Evolutionary conservation across 78 protist genomes (phyloP), one percentile per base, ranked within the genome.

Genomic region (Speleostelium caveatum): DNA sequence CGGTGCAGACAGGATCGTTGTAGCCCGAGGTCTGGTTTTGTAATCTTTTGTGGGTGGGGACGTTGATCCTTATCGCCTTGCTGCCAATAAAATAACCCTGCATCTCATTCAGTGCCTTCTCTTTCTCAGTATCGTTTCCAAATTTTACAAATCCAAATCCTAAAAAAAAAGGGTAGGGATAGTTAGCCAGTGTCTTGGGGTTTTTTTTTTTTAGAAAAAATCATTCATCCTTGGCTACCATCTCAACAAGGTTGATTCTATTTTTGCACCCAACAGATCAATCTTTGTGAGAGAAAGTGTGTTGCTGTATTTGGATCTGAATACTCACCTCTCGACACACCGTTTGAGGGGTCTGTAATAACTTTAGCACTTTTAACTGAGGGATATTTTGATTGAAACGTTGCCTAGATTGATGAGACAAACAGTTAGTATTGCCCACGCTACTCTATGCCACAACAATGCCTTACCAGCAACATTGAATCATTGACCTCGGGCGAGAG

Each of bases 131-230:
- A 7, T 77, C 86, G 3, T 26, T 41, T 24, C 36, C 17, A 69
- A 77, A 77, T n/a, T 69, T 45, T 24, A 77, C 86, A 66, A 77
- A 77, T 30, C 86, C 86, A 53, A 72, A 77, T 4, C n/a, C n/a
- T n/a, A n/a, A n/a, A n/a, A n/a, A n/a, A n/a, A n/a, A n/a, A n/a
- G n/a, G n/a, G n/a, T n/a, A n/a, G n/a, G n/a, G n/a, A n/a, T n/a
- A n/a, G n/a, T n/a, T n/a, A n/a, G n/a, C n/a, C n/a, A n/a, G n/a
- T n/a, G n/a, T n/a, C n/a, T n/a, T n/a, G n/a, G n/a, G n/a, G n/a
- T n/a, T n/a, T n/a, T n/a, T n/a, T n/a, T n/a, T n/a, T n/a, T n/a
- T n/a, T n/a, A n/a, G n/a, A n/a, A n/a, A n/a, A n/a, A n/a, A n/a
- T n/a, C n/a, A n/a, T n/a, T n/a, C n/a, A n/a, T n/a, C n/a, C n/a